Evolutionary conservation across 116 monocot species (phyloP), one percentile per base, ranked within the genome.

Genomic region (Phalaenopsis hybrid): DNA sequence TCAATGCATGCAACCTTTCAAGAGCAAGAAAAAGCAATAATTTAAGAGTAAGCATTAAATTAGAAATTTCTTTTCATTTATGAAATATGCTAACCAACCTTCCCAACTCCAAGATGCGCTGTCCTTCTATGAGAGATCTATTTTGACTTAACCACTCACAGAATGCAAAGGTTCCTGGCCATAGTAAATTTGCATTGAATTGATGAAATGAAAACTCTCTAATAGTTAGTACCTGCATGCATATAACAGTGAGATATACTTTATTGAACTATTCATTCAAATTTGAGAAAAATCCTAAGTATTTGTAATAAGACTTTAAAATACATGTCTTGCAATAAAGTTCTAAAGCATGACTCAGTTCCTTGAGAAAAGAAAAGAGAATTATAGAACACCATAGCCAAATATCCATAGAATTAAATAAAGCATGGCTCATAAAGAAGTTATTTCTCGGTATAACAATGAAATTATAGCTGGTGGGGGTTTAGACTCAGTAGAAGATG

Each of bases 111-210:
- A 95, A 76, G 84, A 95, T 86, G 44, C 81, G 86, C 23, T 51
- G 83, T 15, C 86, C 89, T 81, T 84, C 61, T 44, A 95, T 51
- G 82, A 88, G 51, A 34, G 89, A 85, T 31, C 81, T 44, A 55
- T 96, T 83, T 43, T 86, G 78, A 55, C 86, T 76, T 33, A 96
- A 78, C 96, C 96, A 96, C 48, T 90, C 88, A 59, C 85, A 74
- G 74, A 94, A 94, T 58, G 84, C 81, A 84, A 94, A 94, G 5
- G 94, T 89, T 17, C 94, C 94, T 34, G 92, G 94, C 94, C 92
- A 94, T 11, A 94, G 89, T 33, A 94, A 67, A 80, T 94, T 94
- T 25, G 94, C 94, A 90, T 94, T 94, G 43, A 87, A 72, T 63
- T 88, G 83, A 82, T 94, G 94, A 78, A 92, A 92, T 31, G 89